phyloP scores from a whole-genome alignment of 2,329 filamentous ascomycete species.

The Talaromyces amestolkiae region DNA sequence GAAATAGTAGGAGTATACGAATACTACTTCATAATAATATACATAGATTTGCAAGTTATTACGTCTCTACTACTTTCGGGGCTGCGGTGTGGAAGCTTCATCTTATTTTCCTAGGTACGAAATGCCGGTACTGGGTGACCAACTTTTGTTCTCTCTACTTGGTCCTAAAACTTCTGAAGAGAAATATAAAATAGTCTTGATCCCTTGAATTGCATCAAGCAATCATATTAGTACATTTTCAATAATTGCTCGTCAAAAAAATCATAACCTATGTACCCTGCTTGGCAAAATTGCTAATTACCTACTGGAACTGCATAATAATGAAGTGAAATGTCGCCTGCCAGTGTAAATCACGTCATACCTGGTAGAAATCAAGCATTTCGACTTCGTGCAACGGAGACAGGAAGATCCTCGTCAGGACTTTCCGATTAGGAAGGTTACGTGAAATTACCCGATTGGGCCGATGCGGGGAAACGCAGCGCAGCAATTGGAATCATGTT shows the following conservation, averaged over 20 bases:
- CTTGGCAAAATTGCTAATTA: not conserved
- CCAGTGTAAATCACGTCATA: not conserved
- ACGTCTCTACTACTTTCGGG: too few relatives aligned
- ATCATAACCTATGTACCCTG: too few relatives aligned
- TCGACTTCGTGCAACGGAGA: not conserved
- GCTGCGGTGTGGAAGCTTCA: not conserved
- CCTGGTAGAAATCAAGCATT: not conserved
- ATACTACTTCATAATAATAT: not conserved
- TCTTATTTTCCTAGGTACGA: too few relatives aligned
- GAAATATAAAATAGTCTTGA: too few relatives aligned
- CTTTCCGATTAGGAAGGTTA: constrained; percentile 9
- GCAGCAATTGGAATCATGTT: not conserved
- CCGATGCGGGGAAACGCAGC: not conserved
- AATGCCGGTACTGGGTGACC: not conserved
- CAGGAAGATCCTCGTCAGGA: not conserved
- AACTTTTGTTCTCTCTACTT: too few relatives aligned
- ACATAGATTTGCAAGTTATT: not conserved
- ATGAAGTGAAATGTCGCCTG: too few relatives aligned
- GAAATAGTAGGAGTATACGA: not conserved
- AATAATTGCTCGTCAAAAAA: too few relatives aligned
- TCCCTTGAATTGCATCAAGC: not conserved
- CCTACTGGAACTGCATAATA: not conserved
- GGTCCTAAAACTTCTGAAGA: too few relatives aligned
- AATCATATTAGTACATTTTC: too few relatives aligned
- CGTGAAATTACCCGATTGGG: constrained; percentile 12